Conservation (phyloP, 2,329 filamentous ascomycete species). For the Aaosphaeria arxii region DNA sequence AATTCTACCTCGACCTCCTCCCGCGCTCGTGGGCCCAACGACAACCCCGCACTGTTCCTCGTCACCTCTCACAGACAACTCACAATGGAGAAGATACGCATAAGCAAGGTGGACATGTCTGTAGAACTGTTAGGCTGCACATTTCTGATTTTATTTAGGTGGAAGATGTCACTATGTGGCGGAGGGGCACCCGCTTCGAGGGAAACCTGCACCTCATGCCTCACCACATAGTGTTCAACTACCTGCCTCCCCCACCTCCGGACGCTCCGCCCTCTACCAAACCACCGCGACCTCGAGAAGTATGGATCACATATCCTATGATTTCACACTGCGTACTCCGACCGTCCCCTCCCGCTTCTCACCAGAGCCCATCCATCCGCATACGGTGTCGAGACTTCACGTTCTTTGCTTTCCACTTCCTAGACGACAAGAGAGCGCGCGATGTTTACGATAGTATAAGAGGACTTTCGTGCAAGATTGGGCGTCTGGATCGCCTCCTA, state of each 20-base stretch:
- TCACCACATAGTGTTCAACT: conserved; percentile 64
- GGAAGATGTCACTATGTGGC: conserved; percentile 60
- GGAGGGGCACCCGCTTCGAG: conserved; percentile 54
- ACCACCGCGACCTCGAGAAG: conserved; percentile 59
- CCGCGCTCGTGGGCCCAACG: no score
- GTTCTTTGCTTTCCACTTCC: conserved; percentile 88
- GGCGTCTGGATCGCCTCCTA: conserved; percentile 82
- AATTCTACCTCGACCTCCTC: no score
- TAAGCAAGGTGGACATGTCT: conserved; percentile 40
- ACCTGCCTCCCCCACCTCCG: conserved; percentile 44
- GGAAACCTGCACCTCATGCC: conserved; percentile 62
- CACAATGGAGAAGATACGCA: conserved; percentile 46
- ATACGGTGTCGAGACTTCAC: conserved; percentile 91
- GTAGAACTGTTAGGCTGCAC: neutral
- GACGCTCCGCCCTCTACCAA: conserved; percentile 36
- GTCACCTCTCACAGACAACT: neutral
- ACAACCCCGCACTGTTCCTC: no score
- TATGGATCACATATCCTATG: conserved; percentile 95
- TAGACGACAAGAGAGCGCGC: conserved; percentile 68
- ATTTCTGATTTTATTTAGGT: conserved; percentile 41
- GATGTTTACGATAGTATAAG: conserved; percentile 88
- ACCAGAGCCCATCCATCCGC: conserved; percentile 76
- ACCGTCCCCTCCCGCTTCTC: conserved; percentile 66
- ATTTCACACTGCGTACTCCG: conserved; percentile 77
- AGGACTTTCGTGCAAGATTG: conserved; percentile 74